Evolutionary conservation across 176 grass and related monocot species (phyloP), one percentile per base, ranked within the genome.

Genomic region (Chrysopogon serrulatus): DNA sequence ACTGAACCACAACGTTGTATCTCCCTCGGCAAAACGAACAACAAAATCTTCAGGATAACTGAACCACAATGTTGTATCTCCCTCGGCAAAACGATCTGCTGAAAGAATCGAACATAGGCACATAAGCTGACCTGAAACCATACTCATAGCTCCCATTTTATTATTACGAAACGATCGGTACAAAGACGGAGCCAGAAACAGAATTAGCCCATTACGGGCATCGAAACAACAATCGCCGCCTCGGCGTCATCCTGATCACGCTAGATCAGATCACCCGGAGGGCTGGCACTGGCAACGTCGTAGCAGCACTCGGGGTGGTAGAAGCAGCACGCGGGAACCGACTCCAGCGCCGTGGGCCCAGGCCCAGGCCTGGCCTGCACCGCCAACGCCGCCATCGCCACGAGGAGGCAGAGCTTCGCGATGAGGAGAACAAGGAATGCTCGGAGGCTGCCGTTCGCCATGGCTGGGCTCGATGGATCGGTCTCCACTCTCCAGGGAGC

Each of bases 241-340:
- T 49, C 57, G 41, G 2, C 14, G 6, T 0, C 18, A 21, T 30
- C 24, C 32, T 17, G 28, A 68, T 56, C 33, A 40, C 12, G 11
- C 26, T 2, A 49, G 36, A 56, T 41, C 37, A 49, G 36, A 56
- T 41, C 37, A 35, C 74, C 31, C 9, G 74, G 71, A 84, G 69
- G 53, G 19, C 71, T 64, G 33, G 30, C 16, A 24, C 5, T 64
- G 30, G 68, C 19, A 41, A 2, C 60, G 5, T 2, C 66, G 34
- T 79, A 13, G 68, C 82, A 88, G 31, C 81, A 84, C 0, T 84
- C 87, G 17, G 76, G 68, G 60, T 61, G 81, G 60, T 67, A 19
- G 60, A 45, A 8, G 69, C 87, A 89, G 69, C 82, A 89, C 10
- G 4, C 7, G 0, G 76, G 82, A 53, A 26, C 45, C 17, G 47